Conservation (phyloP, 2,329 filamentous ascomycete species). For the Aspergillus jensenii region DNA sequence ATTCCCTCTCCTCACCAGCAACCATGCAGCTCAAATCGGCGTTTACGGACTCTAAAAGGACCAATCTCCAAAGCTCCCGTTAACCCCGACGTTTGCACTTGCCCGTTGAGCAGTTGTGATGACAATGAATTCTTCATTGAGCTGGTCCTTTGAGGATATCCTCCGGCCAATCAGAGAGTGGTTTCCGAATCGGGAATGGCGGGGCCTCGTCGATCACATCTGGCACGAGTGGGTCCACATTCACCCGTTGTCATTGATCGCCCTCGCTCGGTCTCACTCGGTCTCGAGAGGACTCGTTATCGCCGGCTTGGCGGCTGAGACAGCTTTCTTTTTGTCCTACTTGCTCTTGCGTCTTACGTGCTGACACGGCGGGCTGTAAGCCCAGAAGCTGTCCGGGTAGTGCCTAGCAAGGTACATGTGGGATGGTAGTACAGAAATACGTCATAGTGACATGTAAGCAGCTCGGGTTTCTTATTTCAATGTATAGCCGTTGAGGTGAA, state of each 20-base stretch:
- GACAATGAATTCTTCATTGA: not conserved
- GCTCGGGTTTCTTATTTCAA: not conserved
- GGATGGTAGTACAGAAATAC: not conserved
- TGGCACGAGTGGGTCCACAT: not conserved
- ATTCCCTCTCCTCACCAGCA: not conserved
- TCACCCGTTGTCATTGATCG: not conserved
- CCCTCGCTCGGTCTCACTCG: not conserved
- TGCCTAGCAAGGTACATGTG: not conserved
- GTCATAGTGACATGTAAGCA: not conserved
- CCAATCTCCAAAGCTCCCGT: not conserved
- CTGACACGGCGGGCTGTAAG: not conserved
- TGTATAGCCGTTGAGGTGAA: not conserved
- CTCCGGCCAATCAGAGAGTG: conserved; percentile 3
- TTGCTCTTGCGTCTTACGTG: too few relatives aligned
- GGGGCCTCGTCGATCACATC: not conserved
- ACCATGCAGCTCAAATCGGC: not conserved
- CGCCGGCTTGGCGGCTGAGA: not conserved
- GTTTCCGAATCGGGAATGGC: not conserved
- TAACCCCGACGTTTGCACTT: not conserved
- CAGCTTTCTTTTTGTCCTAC: too few relatives aligned
- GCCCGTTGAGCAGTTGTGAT: not conserved
- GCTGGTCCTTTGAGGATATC: not conserved
- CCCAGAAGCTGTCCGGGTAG: not conserved
- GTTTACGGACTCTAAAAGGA: not conserved
- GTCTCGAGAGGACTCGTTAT: not conserved